phyloP scores from a whole-genome alignment of 768 basidiomycete genomes.

The Auriscalpium orientale region DNA sequence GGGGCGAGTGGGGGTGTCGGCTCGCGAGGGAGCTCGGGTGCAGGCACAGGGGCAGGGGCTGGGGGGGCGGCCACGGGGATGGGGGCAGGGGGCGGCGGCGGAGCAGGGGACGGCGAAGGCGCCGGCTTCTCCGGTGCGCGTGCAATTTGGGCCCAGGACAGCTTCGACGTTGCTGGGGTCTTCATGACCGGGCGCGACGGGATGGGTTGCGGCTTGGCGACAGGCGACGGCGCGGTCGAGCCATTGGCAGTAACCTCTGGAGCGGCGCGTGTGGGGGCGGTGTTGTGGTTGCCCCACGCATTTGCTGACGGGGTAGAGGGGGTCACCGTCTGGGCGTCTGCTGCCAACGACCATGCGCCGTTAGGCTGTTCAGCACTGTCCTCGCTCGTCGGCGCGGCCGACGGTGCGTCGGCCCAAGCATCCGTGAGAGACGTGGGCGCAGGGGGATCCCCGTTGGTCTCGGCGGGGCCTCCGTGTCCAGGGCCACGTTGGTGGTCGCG shows the following conservation, averaged over 20 bases:
- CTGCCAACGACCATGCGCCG: constrained; percentile 22
- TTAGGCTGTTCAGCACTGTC: not conserved
- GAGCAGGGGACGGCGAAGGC: constrained; percentile 20
- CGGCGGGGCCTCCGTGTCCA: constrained; percentile 23
- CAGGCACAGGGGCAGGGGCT: constrained; percentile 16
- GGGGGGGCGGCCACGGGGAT: constrained; percentile 19
- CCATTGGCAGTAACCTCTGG: constrained; percentile 21
- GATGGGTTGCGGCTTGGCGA: constrained; percentile 25
- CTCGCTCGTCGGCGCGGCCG: constrained; percentile 20
- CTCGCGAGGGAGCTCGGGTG: constrained; percentile 14
- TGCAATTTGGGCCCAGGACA: constrained; percentile 84
- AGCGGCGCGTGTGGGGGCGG: too few species aligned
- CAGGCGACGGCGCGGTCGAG: constrained; percentile 18
- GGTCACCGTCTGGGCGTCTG: constrained; percentile 18
- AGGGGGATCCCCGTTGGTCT: constrained; percentile 9
- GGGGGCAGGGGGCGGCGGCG: constrained; percentile 19
- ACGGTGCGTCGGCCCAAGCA: constrained; percentile 18
- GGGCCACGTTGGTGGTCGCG: constrained; percentile 32
- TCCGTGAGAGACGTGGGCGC: constrained; percentile 17
- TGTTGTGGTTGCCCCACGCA: constrained; percentile 19
- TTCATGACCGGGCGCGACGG: constrained; percentile 29
- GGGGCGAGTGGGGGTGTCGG: constrained; percentile 16
- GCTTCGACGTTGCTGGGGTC: constrained; percentile 64
- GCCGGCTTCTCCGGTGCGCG: constrained; percentile 60
- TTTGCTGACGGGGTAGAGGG: constrained; percentile 23